A percentile compares a stretch with the other conserved stretches of the same genome.
These are phyloP conservation scores for Aureobasidium sp. DNA, from an alignment of 2,329 filamentous ascomycete species.

Conservation along the genomic window DNA sequence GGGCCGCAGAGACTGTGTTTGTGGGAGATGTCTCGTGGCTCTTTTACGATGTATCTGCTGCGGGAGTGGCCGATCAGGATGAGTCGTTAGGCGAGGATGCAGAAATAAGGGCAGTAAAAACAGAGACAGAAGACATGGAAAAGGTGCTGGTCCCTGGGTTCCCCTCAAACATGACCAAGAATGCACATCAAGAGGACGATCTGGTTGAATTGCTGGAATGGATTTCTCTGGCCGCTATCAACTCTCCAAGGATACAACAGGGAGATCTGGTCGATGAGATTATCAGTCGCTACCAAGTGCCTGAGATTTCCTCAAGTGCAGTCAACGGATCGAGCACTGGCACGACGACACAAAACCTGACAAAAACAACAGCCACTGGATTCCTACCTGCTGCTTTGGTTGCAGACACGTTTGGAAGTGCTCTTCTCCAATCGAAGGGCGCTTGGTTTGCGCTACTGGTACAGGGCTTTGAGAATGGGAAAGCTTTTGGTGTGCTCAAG, in stretches of 20 bases:
- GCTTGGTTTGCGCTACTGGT: slow-evolving; percentile 29
- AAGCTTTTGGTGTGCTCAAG: slow-evolving; percentile 27
- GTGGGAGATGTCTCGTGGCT: slow-evolving; percentile 65
- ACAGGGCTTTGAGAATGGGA: slow-evolving; percentile 23
- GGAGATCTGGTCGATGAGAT: slow-evolving; percentile 60
- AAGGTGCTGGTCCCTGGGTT: slow-evolving; percentile 28
- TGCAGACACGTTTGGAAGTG: slow-evolving; percentile 23
- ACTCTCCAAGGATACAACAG: slow-evolving; percentile 55
- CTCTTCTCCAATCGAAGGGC: slow-evolving; percentile 22
- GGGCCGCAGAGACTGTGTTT: slow-evolving; percentile 73
- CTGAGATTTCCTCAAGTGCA: slow-evolving; percentile 25
- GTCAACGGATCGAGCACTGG: background rate
- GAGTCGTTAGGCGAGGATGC: slow-evolving; percentile 24
- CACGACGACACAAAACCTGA: slow-evolving; percentile 23
- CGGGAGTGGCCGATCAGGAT: background rate
- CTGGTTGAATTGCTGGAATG: slow-evolving; percentile 62
- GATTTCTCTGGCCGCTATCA: slow-evolving; percentile 60
- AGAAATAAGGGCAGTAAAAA: slow-evolving; percentile 24
- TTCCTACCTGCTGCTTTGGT: slow-evolving; percentile 34
- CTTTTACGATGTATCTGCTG: slow-evolving; percentile 54
- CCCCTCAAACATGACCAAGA: slow-evolving; percentile 24
- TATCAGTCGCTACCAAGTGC: slow-evolving; percentile 60
- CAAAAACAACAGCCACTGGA: slow-evolving; percentile 37
- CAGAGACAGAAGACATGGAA: slow-evolving; percentile 22
- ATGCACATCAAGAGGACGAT: slow-evolving; percentile 44